These are phyloP conservation scores for Kwoniella europaea DNA, from an alignment of 768 basidiomycete genomes.

Conservation along the genomic window DNA sequence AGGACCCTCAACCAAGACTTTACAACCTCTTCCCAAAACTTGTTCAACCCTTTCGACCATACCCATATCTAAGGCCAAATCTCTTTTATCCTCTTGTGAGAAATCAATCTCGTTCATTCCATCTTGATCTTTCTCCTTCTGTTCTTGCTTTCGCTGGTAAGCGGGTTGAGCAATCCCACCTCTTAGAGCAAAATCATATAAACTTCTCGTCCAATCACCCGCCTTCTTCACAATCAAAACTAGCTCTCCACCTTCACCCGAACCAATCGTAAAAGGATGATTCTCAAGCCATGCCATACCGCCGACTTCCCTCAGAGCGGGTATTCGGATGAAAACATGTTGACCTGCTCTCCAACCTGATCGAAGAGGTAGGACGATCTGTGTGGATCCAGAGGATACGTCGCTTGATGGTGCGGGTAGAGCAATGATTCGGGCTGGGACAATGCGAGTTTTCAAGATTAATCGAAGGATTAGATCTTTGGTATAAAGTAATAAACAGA, in stretches of 20 bases:
- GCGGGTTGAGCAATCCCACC: slow-evolving; percentile 29
- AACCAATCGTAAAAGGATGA: slow-evolving; percentile 84
- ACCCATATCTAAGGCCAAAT: background rate
- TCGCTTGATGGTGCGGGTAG: slow-evolving; percentile 49
- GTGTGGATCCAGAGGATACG: slow-evolving; percentile 68
- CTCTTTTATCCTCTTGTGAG: slow-evolving; percentile 1
- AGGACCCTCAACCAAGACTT: slow-evolving; percentile 69
- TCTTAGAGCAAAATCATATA: slow-evolving; percentile 65
- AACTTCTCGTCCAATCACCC: slow-evolving; percentile 68
- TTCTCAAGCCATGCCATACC: slow-evolving; percentile 62
- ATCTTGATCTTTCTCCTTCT: background rate
- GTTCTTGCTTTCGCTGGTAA: background rate
- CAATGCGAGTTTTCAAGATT: slow-evolving; percentile 69
- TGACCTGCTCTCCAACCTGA: slow-evolving; percentile 83
- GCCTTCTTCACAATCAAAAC: slow-evolving; percentile 70
- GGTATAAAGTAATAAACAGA: slow-evolving; percentile 63
- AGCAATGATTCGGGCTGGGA: slow-evolving; percentile 67
- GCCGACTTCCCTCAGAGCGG: slow-evolving; percentile 58
- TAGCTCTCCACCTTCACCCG: slow-evolving; percentile 65
- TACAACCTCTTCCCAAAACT: slow-evolving; percentile 17
- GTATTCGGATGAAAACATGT: slow-evolving; percentile 73
- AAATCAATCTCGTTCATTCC: slow-evolving; percentile 8
- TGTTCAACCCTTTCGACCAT: slow-evolving; percentile 6
- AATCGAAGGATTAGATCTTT: slow-evolving; percentile 67
- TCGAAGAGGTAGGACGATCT: slow-evolving; percentile 69